A percentile compares a stretch with the other conserved stretches of the same genome.
These are phyloP conservation scores for Tolypocladium tundrense DNA, from an alignment of 2,329 filamentous ascomycete species.

Conservation along the genomic window DNA sequence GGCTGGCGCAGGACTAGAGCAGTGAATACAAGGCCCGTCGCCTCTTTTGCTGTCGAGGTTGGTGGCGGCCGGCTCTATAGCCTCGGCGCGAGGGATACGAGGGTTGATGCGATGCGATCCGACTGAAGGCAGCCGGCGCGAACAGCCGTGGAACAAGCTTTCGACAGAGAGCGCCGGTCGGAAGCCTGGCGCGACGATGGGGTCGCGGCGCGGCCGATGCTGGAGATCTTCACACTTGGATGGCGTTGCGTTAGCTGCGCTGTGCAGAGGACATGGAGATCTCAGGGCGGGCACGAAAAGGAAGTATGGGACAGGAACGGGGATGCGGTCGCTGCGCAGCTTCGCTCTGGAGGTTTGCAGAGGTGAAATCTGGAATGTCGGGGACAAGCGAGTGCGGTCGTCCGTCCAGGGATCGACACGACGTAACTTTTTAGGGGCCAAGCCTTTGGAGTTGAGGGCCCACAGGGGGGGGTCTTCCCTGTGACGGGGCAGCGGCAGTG, in stretches of 20 bases:
- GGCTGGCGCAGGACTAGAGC: not conserved
- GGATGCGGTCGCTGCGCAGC: not conserved
- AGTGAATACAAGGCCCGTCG: not conserved
- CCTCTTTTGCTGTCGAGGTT: not conserved
- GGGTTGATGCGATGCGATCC: not conserved
- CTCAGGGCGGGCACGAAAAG: not conserved
- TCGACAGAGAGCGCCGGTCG: not conserved
- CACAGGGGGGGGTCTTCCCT: slow-evolving; percentile 3
- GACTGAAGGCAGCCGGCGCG: not conserved
- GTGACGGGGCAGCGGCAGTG: not conserved
- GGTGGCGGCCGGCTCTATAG: not conserved
- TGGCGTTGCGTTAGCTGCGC: not conserved
- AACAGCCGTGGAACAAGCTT: not conserved
- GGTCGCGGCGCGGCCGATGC: not conserved
- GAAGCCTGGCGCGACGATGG: not conserved
- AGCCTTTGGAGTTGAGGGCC: slow-evolving; percentile 5
- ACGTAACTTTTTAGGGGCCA: slow-evolving; percentile 11
- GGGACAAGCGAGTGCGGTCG: not conserved
- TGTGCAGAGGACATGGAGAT: not conserved
- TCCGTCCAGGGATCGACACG: slow-evolving; percentile 3
- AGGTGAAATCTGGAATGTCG: not conserved
- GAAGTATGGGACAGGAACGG: not conserved
- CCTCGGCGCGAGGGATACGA: not conserved
- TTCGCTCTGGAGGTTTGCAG: not conserved
- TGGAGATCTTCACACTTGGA: not conserved